These are phyloP conservation scores for Leishmania major DNA, from an alignment of 208 protist species.

Conservation along the genomic window DNA sequence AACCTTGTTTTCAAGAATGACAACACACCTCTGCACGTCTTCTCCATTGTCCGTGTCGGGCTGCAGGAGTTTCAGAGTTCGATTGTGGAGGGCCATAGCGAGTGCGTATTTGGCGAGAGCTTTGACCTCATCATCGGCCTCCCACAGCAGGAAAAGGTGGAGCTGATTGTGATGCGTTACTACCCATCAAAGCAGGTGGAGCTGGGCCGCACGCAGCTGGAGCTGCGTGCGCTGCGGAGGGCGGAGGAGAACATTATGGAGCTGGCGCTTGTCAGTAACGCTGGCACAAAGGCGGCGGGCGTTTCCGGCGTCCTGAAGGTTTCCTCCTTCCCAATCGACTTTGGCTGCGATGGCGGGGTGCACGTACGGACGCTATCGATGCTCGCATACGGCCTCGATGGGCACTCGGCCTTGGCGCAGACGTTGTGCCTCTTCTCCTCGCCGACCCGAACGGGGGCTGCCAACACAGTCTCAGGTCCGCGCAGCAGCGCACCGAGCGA, in stretches of 20 bases:
- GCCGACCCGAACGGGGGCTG: neutral
- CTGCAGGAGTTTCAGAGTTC: conserved; percentile 59
- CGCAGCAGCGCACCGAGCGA: neutral
- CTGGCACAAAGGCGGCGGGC: conserved; percentile 40
- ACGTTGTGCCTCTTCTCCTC: conserved; percentile 13
- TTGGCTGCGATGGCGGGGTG: conserved; percentile 16
- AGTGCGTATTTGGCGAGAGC: conserved; percentile 67
- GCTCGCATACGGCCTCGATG: conserved; percentile 22
- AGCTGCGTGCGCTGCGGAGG: conserved; percentile 36
- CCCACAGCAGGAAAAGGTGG: conserved; percentile 65
- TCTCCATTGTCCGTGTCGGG: conserved; percentile 56
- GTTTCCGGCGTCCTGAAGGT: conserved; percentile 59
- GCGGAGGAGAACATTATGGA: conserved; percentile 37
- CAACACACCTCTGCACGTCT: conserved; percentile 22
- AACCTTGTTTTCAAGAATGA: conserved; percentile 23
- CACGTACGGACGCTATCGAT: conserved; percentile 25
- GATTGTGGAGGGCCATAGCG: conserved; percentile 41
- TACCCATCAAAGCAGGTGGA: conserved; percentile 33
- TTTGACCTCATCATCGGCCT: conserved; percentile 70
- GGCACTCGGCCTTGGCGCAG: conserved; percentile 11
- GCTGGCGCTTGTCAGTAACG: conserved; percentile 56
- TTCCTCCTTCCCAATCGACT: conserved; percentile 43
- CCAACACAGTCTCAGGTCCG: neutral
- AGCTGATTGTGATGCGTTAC: conserved; percentile 62
- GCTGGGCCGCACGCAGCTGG: conserved; percentile 58